Conservation (phyloP, 192 early-diverging fungal species). For the Coemansia pectinata region DNA sequence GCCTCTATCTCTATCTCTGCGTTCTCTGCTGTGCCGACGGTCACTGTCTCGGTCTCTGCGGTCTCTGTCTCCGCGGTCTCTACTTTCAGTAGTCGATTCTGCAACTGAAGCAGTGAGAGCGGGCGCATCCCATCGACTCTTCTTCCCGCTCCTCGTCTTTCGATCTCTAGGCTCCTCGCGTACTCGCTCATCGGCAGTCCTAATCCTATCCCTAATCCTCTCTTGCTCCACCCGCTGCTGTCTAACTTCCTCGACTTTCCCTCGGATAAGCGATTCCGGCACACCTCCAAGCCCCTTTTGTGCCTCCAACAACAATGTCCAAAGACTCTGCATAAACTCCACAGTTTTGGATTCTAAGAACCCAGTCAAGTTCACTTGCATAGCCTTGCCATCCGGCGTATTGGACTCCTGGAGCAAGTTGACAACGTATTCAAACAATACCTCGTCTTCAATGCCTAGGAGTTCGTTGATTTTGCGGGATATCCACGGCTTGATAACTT, state of each 20-base stretch:
- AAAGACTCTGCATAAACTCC: constrained; percentile 83
- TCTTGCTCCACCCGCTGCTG: constrained; percentile 38
- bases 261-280: constrained; percentile 79
- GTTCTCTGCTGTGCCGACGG: neutral
- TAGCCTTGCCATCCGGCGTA: constrained; percentile 79
- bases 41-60: neutral
- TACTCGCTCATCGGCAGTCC: constrained; percentile 10
- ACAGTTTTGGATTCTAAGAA: constrained; percentile 85
- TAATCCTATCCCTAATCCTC: constrained; percentile 18
- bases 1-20: neutral
- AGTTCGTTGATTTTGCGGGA: constrained; percentile 65
- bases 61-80: neutral
- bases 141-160: constrained; percentile 17
- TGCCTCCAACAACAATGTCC: constrained; percentile 88
- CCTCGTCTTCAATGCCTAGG: constrained; percentile 93
- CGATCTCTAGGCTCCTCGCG: constrained; percentile 1
- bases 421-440: constrained; percentile 84
- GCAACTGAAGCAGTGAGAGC: neutral
- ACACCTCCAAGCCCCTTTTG: constrained; percentile 81
- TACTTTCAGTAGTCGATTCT: neutral
- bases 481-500: constrained; percentile 90
- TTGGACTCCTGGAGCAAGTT: constrained; percentile 75
- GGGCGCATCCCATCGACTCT: constrained; percentile 33
- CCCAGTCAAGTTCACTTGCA: constrained; percentile 95
- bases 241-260: constrained; percentile 82